A percentile compares a stretch with the other conserved stretches of the same genome.
Conservation (phyloP, 805 yeast species). For the Myxozyma udenii region DNA sequence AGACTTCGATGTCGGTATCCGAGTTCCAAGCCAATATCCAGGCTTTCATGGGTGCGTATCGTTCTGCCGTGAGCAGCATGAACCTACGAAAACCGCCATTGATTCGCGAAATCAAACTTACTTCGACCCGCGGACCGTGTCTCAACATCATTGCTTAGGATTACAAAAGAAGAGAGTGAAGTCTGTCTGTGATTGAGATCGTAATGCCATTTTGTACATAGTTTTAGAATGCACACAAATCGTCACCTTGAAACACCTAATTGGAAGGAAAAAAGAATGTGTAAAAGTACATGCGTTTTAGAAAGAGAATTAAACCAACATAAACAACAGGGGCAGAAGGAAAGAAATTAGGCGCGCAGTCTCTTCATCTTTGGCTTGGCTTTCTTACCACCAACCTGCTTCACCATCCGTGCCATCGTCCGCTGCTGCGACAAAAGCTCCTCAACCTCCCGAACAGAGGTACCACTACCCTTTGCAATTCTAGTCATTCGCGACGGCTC, state of each 20-base stretch:
- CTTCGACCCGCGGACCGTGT: constrained; percentile 24
- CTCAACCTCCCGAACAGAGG: constrained; percentile 87
- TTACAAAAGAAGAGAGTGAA: neutral
- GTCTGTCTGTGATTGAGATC: no score
- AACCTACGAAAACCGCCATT: constrained; percentile 12
- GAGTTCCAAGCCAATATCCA: constrained; percentile 15
- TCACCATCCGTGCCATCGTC: constrained; percentile 93
- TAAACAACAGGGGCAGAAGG: no score
- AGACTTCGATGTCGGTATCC: constrained; percentile 9
- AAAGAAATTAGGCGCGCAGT: constrained; percentile 11
- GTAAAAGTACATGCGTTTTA: no score
- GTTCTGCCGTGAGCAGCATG: constrained; percentile 5
- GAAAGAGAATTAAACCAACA: no score
- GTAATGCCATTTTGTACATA: neutral
- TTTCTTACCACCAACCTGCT: constrained; percentile 51
- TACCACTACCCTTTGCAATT: constrained; percentile 93
- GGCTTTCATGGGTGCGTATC: constrained; percentile 21
- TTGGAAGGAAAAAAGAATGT: no score
- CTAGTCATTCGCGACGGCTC: constrained; percentile 84
- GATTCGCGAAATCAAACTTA: constrained; percentile 18
- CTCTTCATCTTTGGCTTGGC: constrained; percentile 24
- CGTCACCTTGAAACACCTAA: no score
- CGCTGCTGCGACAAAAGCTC: constrained; percentile 86
- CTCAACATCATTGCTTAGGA: constrained; percentile 16
- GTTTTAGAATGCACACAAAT: neutral